A percentile compares a stretch with the other conserved stretches of the same genome.
Evolutionary conservation across 306 rosid genomes (phyloP).

Genomic region (Fagus sylvatica): DNA sequence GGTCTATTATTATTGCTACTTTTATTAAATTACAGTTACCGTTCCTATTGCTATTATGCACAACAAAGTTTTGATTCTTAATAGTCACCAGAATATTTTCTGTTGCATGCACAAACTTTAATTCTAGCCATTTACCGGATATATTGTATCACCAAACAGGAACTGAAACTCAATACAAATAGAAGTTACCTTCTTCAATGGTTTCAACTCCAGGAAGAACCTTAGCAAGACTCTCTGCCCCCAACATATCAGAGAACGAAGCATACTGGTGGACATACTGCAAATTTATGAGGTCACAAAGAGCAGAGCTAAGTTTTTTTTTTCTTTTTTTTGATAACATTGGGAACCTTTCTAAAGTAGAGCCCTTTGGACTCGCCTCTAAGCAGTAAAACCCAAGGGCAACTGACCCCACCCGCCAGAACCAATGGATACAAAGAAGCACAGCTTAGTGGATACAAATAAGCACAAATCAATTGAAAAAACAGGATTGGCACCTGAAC

Average conservation of each 20-base stretch:
- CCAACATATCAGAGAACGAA: slow-evolving; percentile 56
- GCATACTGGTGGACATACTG: too few relatives aligned
- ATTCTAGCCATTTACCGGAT: neutral
- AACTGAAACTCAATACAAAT: neutral
- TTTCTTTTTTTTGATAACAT: too few relatives aligned
- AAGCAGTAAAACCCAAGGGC: too few relatives aligned
- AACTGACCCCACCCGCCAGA: slow-evolving; percentile 50
- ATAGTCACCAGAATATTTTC: neutral
- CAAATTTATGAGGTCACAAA: too few relatives aligned
- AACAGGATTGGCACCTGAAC: slow-evolving; percentile 48
- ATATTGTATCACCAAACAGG: neutral
- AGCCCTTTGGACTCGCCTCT: too few relatives aligned
- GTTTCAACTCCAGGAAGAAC: slow-evolving; percentile 72
- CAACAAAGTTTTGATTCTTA: neutral
- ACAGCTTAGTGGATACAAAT: too few relatives aligned
- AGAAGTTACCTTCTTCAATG: slow-evolving; percentile 52
- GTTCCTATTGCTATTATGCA: neutral
- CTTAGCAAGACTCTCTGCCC: slow-evolving; percentile 44
- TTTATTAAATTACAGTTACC: neutral
- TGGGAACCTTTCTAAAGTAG: too few relatives aligned
- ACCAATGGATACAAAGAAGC: too few relatives aligned
- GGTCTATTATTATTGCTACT: neutral
- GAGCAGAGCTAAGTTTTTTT: too few relatives aligned
- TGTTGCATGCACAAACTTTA: neutral
- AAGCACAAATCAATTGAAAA: slow-evolving; percentile 5